These are phyloP conservation scores for Tieghemostelium lacteum DNA, from an alignment of 78 protist species.

Conservation along the genomic window DNA sequence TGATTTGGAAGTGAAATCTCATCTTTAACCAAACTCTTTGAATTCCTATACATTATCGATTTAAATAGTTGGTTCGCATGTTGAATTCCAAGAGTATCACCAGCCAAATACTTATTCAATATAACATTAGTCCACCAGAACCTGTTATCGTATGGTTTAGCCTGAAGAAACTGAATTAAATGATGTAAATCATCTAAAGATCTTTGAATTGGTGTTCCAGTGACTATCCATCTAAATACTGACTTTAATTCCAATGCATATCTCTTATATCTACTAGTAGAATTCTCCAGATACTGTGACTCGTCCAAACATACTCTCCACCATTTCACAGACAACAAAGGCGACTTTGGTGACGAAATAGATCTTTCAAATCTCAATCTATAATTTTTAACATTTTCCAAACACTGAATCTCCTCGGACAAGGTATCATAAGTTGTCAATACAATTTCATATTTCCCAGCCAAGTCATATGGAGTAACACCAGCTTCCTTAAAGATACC, in stretches of 20 bases:
- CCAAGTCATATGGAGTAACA: slow-evolving; percentile 55
- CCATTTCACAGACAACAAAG: slow-evolving; percentile 39
- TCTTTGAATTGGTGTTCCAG: slow-evolving; percentile 80
- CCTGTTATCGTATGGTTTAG: slow-evolving; percentile 5
- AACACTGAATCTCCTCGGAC: slow-evolving; percentile 10
- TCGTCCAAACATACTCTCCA: slow-evolving; percentile 79
- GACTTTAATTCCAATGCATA: not conserved
- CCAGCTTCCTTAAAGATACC: slow-evolving; percentile 62
- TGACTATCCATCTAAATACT: slow-evolving; percentile 44
- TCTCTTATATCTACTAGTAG: not conserved
- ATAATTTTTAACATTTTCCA: slow-evolving; percentile 12
- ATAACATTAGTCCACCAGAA: slow-evolving; percentile 66
- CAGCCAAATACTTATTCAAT: slow-evolving; percentile 1
- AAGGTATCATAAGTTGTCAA: slow-evolving; percentile 64
- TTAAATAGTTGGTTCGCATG: not conserved
- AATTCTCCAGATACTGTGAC: slow-evolving; percentile 62
- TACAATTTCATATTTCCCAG: slow-evolving; percentile 59
- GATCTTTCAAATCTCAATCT: not conserved
- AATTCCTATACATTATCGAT: slow-evolving; percentile 49
- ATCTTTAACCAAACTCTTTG: slow-evolving; percentile 19
- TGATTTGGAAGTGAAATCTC: slow-evolving; percentile 62
- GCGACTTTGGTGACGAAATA: slow-evolving; percentile 21
- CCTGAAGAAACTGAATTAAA: slow-evolving; percentile 17
- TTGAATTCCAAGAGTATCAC: not conserved
- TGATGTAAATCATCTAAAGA: slow-evolving; percentile 61